A percentile compares a stretch with the other conserved stretches of the same genome.
phyloP scores from a whole-genome alignment of 495 filamentous ascomycete genomes.

The Neurospora sp. region DNA sequence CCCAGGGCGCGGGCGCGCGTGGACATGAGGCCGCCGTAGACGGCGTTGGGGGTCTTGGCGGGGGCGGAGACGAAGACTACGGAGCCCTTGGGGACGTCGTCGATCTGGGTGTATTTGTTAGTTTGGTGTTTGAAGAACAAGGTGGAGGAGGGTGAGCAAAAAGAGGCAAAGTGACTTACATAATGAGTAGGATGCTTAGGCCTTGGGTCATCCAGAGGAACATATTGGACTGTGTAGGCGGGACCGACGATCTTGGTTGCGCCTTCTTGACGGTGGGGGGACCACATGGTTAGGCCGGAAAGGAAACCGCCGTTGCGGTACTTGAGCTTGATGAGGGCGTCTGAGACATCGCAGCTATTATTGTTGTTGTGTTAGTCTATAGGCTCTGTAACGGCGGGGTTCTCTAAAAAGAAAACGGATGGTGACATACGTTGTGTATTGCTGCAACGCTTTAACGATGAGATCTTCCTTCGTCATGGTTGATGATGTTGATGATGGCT shows the following conservation, averaged over 20 bases:
- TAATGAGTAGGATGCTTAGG: constrained; percentile 39
- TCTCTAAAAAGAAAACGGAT: not conserved
- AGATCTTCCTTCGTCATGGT: constrained; percentile 22
- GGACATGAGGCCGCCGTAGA: constrained; percentile 52
- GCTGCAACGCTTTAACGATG: constrained; percentile 27
- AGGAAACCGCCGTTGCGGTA: constrained; percentile 46
- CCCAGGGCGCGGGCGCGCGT: constrained; percentile 39
- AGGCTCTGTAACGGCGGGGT: not conserved
- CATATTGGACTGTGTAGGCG: constrained; percentile 48
- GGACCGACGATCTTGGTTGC: constrained; percentile 46
- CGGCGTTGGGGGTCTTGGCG: constrained; percentile 40
- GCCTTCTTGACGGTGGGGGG: constrained; percentile 39
- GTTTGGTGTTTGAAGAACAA: not conserved
- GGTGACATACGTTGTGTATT: constrained; percentile 31
- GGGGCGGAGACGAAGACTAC: constrained; percentile 49
- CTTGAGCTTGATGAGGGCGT: constrained; percentile 40
- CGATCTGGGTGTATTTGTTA: constrained; percentile 30
- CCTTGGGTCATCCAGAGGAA: constrained; percentile 31
- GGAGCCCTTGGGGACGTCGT: constrained; percentile 38
- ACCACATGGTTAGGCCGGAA: constrained; percentile 47
- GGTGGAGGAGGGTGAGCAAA: too few relatives aligned
- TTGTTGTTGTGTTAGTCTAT: constrained; percentile 1
- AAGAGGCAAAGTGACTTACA: constrained; percentile 18
- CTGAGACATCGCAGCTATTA: constrained; percentile 37
- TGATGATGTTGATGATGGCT: not conserved